A percentile compares a stretch with the other conserved stretches of the same genome.
phyloP scores from a whole-genome alignment of 2,329 filamentous ascomycete species.

The Ploettnerulaceae sp. region DNA sequence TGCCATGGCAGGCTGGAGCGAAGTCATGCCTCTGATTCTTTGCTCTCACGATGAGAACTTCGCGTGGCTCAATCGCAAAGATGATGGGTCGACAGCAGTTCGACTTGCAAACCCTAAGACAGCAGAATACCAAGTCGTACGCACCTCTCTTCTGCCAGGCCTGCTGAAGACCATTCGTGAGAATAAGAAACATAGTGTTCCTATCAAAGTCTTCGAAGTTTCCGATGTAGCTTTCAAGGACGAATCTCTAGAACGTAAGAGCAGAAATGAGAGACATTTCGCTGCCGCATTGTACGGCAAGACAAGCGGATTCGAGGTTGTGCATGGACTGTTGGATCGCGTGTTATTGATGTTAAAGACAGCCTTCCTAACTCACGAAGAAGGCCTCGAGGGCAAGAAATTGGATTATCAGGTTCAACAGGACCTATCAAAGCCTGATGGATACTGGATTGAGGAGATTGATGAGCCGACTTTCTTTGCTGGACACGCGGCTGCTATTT shows the following conservation, averaged over 20 bases:
- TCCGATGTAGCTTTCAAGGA: constrained; percentile 93
- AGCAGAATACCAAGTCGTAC: constrained; percentile 86
- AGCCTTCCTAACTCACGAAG: constrained; percentile 72
- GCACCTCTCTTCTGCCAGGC: constrained; percentile 79
- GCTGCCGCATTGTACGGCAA: constrained; percentile 95
- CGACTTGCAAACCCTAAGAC: constrained; percentile 91
- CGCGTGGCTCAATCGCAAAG: constrained; percentile 83
- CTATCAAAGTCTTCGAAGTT: constrained; percentile 89
- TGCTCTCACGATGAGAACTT: constrained; percentile 99
- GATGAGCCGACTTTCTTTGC: constrained; percentile 88
- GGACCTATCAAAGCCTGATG: constrained; percentile 56
- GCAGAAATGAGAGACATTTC: constrained; percentile 89
- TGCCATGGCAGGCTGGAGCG: constrained; percentile 92
- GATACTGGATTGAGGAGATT: constrained; percentile 93
- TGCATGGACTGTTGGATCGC: constrained; percentile 90
- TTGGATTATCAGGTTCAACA: constrained; percentile 49
- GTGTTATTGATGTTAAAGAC: constrained; percentile 88
- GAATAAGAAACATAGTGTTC: constrained; percentile 83
- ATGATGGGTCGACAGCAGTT: constrained; percentile 78
- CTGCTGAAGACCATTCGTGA: constrained; percentile 90
- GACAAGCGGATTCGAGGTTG: constrained; percentile 88
- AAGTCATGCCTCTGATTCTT: constrained; percentile 92
- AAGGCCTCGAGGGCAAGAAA: constrained; percentile 52
- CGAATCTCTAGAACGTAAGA: constrained; percentile 71
- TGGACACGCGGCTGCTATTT: constrained; percentile 82